Conservation (phyloP, 352 stramenopile genomes). For the Phytophthora pini region DNA sequence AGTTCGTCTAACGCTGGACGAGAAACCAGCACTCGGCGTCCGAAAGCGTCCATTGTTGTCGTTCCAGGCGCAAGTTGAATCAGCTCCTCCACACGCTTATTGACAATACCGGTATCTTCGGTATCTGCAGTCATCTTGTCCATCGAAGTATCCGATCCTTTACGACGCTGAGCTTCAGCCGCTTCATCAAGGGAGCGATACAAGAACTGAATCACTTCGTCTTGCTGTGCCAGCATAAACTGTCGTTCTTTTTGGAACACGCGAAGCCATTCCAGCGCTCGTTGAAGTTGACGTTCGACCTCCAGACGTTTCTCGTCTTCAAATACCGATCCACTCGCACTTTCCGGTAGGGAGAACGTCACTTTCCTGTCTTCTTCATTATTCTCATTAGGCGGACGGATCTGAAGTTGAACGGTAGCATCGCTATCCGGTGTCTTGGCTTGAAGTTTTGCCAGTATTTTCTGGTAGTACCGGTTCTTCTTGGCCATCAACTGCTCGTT, state of each 20-base stretch:
- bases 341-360: slow-evolving; percentile 1
- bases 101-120: background rate
- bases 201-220: slow-evolving; percentile 74
- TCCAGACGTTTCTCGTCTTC: slow-evolving; percentile 24
- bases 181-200: slow-evolving; percentile 48
- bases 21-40: slow-evolving; percentile 30
- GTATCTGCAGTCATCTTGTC: background rate
- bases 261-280: slow-evolving; percentile 55
- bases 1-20: slow-evolving; percentile 60
- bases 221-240: slow-evolving; percentile 63
- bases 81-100: slow-evolving; percentile 31
- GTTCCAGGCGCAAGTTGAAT: slow-evolving; percentile 27
- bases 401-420: slow-evolving; percentile 11
- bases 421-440: background rate
- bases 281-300: slow-evolving; percentile 40
- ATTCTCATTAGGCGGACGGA: slow-evolving; percentile 11
- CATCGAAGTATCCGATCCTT: slow-evolving; percentile 3
- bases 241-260: slow-evolving; percentile 63
- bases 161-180: slow-evolving; percentile 10
- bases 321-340: background rate
- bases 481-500: slow-evolving; percentile 67
- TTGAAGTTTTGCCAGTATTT: slow-evolving; percentile 62
- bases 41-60: slow-evolving; percentile 50
- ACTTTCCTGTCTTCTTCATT: slow-evolving; percentile 20
- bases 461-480: slow-evolving; percentile 79